Conservation (phyloP, 768 basidiomycete species). For the Macrolepiota albuminosa region DNA sequence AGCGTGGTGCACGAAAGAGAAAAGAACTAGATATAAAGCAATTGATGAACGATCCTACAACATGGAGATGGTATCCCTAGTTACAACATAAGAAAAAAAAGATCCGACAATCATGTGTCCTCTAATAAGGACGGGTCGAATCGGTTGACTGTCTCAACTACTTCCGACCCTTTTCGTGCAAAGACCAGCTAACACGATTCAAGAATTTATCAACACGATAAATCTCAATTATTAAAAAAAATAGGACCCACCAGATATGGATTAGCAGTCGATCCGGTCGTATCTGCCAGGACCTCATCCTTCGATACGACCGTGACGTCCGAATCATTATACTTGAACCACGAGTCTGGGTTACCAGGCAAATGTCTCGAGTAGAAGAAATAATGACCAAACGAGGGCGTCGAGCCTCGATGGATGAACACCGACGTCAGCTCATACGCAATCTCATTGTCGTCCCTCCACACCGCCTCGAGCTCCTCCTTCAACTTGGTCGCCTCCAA, state of each 20-base stretch:
- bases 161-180: conserved; percentile 71
- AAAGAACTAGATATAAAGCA: conserved; percentile 2
- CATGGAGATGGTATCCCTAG: conserved; percentile 12
- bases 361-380: conserved; percentile 93
- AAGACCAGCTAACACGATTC: conserved; percentile 62
- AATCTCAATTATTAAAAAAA: not conserved
- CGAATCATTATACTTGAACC: conserved; percentile 98
- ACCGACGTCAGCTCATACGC: conserved; percentile 92
- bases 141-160: conserved; percentile 79
- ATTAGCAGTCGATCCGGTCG: conserved; percentile 87
- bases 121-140: conserved; percentile 33
- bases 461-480: conserved; percentile 65
- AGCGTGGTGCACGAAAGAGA: not conserved
- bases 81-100: conserved; percentile 4
- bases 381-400: conserved; percentile 88
- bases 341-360: conserved; percentile 72
- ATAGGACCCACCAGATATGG: conserved; percentile 68
- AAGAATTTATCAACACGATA: conserved; percentile 1
- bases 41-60: conserved; percentile 8
- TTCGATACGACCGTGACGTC: conserved; percentile 72
- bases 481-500: conserved; percentile 50
- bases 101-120: conserved; percentile 7
- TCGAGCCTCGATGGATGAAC: conserved; percentile 90
- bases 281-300: conserved; percentile 83
- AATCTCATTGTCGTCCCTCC: conserved; percentile 60